Evolutionary conservation across 1,139 yeast species (phyloP).

Genomic region (Hansenula lynferdii): DNA sequence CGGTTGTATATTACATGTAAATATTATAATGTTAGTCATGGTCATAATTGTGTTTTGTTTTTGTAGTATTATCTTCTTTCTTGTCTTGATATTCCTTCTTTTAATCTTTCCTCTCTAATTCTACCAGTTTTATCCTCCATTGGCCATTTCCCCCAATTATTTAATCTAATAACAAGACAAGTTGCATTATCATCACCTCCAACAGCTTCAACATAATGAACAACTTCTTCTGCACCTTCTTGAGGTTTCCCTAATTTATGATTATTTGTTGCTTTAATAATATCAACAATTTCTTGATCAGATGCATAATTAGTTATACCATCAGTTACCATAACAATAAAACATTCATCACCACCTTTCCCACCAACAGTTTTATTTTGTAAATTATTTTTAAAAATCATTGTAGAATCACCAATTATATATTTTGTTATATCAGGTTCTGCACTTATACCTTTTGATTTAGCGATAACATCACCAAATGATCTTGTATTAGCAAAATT

Average conservation of each 20-base stretch:
- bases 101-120: slow-evolving; percentile 68
- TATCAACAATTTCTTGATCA: slow-evolving; percentile 90
- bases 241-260: slow-evolving; percentile 76
- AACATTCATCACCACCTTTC: slow-evolving; percentile 72
- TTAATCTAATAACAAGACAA: slow-evolving; percentile 70
- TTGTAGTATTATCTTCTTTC: slow-evolving; percentile 18
- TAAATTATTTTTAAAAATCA: slow-evolving; percentile 19
- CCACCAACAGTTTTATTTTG: slow-evolving; percentile 27
- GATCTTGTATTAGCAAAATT: slow-evolving; percentile 88
- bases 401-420: slow-evolving; percentile 50
- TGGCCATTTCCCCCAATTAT: slow-evolving; percentile 97
- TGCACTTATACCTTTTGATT: slow-evolving; percentile 80
- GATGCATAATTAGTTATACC: slow-evolving; percentile 78
- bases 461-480: slow-evolving; percentile 83
- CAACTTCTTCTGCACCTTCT: slow-evolving; percentile 77
- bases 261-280: slow-evolving; percentile 72
- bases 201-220: slow-evolving; percentile 76
- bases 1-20: slow-evolving; percentile 2
- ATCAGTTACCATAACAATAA: slow-evolving; percentile 73
- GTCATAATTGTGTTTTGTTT: too few relatives aligned
- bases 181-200: slow-evolving; percentile 97
- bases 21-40: too few relatives aligned
- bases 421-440: slow-evolving; percentile 84
- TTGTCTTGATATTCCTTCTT: slow-evolving; percentile 41
- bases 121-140: slow-evolving; percentile 76